Percentiles rank a stretch among this genome's conserved stretches.
These are phyloP conservation scores for Saccharomycopsis fibuligera DNA, from an alignment of 805 yeast species.

Conservation along the genomic window DNA sequence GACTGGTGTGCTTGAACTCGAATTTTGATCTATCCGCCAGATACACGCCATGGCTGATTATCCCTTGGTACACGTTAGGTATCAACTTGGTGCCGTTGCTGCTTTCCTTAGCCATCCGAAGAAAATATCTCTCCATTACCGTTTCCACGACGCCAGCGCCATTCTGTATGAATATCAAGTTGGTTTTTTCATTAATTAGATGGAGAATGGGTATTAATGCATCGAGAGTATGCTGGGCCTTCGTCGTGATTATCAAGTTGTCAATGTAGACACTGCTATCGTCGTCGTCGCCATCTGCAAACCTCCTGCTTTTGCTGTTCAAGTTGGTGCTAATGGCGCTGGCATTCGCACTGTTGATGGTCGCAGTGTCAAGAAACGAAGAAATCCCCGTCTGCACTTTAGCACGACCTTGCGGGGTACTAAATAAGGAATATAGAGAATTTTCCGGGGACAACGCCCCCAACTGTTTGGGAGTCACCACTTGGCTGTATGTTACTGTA, in stretches of 20 bases:
- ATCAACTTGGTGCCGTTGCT: too few relatives aligned
- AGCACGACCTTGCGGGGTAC: too few relatives aligned
- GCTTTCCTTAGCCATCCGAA: too few relatives aligned
- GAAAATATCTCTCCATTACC: conserved; percentile 32
- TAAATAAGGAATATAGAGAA: not conserved
- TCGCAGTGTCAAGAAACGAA: not conserved
- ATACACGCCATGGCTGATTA: conserved; percentile 80
- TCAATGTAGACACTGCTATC: conserved; percentile 31
- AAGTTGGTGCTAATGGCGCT: not conserved
- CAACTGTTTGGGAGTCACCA: conserved; percentile 1
- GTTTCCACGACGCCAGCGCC: conserved; percentile 78
- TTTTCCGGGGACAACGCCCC: not conserved
- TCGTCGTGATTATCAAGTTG: conserved; percentile 69
- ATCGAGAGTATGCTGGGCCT: conserved; percentile 62
- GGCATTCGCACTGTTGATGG: not conserved
- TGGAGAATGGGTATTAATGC: conserved; percentile 55
- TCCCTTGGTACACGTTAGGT: conserved; percentile 65
- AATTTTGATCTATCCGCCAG: conserved; percentile 35
- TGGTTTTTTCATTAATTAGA: conserved; percentile 45
- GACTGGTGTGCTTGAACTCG: conserved; percentile 55
- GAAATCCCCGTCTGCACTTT: not conserved
- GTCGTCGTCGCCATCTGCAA: not conserved
- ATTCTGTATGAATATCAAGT: conserved; percentile 72
- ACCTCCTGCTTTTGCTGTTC: too few relatives aligned
- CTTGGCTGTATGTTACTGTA: too few relatives aligned